Conservation (phyloP, 2,329 filamentous ascomycete species). For the Penicillium sclerotiorum region DNA sequence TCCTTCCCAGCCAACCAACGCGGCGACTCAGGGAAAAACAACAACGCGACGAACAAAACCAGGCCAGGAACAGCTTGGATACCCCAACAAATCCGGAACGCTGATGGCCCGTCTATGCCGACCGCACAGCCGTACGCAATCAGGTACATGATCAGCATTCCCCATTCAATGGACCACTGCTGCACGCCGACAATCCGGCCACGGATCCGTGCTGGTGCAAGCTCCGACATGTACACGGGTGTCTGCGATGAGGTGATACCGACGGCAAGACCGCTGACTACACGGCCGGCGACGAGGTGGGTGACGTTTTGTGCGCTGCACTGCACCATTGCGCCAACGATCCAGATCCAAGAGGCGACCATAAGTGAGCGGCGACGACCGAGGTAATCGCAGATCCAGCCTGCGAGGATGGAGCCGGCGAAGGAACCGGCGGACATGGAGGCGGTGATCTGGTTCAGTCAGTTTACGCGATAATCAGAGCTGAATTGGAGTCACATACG, state of each 20-base stretch:
- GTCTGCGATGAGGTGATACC: constrained; percentile 49
- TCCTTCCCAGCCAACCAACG: constrained; percentile 64
- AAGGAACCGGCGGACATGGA: constrained; percentile 47
- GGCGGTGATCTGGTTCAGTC: constrained; percentile 65
- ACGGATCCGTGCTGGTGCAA: constrained; percentile 46
- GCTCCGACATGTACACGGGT: constrained; percentile 48
- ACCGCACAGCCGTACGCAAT: constrained; percentile 43
- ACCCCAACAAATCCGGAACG: constrained; percentile 65
- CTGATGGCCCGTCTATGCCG: constrained; percentile 41
- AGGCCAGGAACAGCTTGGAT: constrained; percentile 63
- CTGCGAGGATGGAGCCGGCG: constrained; percentile 23
- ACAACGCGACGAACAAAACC: constrained; percentile 56
- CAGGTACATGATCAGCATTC: constrained; percentile 49
- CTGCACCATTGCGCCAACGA: constrained; percentile 31
- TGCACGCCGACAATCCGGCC: constrained; percentile 49
- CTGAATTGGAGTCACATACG: constrained; percentile 18
- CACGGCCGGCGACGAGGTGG: constrained; percentile 27
- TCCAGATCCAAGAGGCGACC: constrained; percentile 29
- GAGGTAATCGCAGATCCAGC: constrained; percentile 27
- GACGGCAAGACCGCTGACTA: constrained; percentile 35
- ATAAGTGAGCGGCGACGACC: constrained; percentile 29
- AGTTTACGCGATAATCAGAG: no score
- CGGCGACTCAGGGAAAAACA: constrained; percentile 63
- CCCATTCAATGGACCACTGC: constrained; percentile 50
- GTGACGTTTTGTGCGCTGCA: constrained; percentile 31